phyloP scores from a whole-genome alignment of 2,329 filamentous ascomycete species.

The Penicillium italicum region DNA sequence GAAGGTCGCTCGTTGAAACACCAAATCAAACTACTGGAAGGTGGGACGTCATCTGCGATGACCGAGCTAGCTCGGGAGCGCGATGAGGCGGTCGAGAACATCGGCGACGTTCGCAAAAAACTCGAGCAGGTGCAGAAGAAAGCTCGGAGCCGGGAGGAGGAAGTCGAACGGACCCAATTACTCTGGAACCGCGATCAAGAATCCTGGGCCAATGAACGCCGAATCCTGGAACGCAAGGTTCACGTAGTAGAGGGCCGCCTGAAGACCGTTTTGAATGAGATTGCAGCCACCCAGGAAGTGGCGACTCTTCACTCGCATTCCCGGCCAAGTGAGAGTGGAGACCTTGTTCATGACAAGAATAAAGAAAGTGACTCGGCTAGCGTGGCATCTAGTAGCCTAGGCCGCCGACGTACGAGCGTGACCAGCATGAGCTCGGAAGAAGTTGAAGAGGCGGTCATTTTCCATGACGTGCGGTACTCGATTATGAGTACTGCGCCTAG shows the following conservation, averaged over 20 bases:
- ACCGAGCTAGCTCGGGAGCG: constrained; percentile 80
- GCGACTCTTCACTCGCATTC: constrained; percentile 25
- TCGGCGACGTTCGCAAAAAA: constrained; percentile 68
- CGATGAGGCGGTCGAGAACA: constrained; percentile 73
- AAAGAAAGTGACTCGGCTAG: constrained; percentile 67
- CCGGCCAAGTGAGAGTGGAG: constrained; percentile 58
- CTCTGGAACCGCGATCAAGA: constrained; percentile 83
- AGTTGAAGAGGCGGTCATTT: constrained; percentile 47
- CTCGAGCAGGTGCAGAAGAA: constrained; percentile 77
- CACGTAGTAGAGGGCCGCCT: constrained; percentile 87
- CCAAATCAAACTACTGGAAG: constrained; percentile 81
- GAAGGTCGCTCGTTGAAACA: constrained; percentile 78
- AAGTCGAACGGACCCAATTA: constrained; percentile 71
- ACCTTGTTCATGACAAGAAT: constrained; percentile 57
- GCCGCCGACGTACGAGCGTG: constrained; percentile 57
- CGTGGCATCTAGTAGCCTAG: constrained; percentile 65
- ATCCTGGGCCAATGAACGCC: constrained; percentile 76
- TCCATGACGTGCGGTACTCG: constrained; percentile 66
- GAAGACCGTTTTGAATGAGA: constrained; percentile 79
- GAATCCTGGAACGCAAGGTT: constrained; percentile 75
- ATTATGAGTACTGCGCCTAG: constrained; percentile 58
- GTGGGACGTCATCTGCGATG: constrained; percentile 79
- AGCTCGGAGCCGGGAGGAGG: constrained; percentile 74
- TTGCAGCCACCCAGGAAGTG: constrained; percentile 50
- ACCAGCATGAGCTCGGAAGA: constrained; percentile 52